Evolutionary conservation across 805 yeast species (phyloP).

Genomic region (Ogataea minuta): DNA sequence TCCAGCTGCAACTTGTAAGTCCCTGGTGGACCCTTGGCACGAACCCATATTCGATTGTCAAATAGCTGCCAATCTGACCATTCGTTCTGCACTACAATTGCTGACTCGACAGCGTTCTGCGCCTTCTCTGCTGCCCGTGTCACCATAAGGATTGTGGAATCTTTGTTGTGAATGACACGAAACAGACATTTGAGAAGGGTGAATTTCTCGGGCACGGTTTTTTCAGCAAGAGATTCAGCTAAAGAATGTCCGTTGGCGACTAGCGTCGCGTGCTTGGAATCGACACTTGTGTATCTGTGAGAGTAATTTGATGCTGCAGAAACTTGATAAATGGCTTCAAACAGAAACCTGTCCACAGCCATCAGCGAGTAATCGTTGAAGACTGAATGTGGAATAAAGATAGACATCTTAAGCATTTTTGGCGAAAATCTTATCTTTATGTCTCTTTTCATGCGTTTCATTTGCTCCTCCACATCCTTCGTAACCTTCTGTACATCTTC

Average conservation of each 20-base stretch:
- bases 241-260: slow-evolving; percentile 5
- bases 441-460: slow-evolving; percentile 15
- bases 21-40: slow-evolving; percentile 9
- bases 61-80: slow-evolving; percentile 16
- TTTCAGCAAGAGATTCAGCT: slow-evolving; percentile 8
- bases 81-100: not conserved
- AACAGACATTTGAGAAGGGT: slow-evolving; percentile 13
- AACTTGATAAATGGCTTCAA: slow-evolving; percentile 19
- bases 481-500: slow-evolving; percentile 14
- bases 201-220: slow-evolving; percentile 5
- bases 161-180: slow-evolving; percentile 1
- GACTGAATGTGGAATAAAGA: slow-evolving; percentile 20
- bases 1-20: slow-evolving; percentile 6
- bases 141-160: slow-evolving; percentile 3
- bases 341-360: slow-evolving; percentile 31
- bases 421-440: slow-evolving; percentile 3
- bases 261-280: slow-evolving; percentile 17
- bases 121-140: slow-evolving; percentile 12
- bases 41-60: slow-evolving; percentile 14
- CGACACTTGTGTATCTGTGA: slow-evolving; percentile 26
- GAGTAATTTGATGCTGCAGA: slow-evolving; percentile 25
- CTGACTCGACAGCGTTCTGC: not conserved
- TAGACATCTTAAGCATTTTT: slow-evolving; percentile 9
- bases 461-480: slow-evolving; percentile 19
- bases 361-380: slow-evolving; percentile 19